Base-by-base conservation (phyloP, 1,284 basidiomycete species). In the Chiua sp. region DNA sequence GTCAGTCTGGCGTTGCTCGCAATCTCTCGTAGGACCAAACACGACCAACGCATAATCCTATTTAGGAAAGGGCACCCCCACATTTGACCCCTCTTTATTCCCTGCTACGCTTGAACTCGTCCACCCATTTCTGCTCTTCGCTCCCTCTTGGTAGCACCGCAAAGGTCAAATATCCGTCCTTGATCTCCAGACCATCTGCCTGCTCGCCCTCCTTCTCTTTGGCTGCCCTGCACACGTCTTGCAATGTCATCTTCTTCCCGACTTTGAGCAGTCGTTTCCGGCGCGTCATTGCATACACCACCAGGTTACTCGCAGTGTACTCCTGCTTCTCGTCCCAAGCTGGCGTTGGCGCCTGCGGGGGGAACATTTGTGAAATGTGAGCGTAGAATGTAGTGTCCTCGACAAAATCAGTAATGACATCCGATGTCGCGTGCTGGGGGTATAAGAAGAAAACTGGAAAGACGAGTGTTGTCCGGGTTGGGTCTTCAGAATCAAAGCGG, bases 381-480 rank as follows among this genome's bases (percentile, higher is more conserved):
- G 86, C 86, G 10, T 84, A 81, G 70, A 99, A 93, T 2, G 93
- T 85, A 1, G 93, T 91, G 65, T 92, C 86, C 74, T 98, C 96
- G 68, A 90, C 84, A 77, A 96, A 98, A 58, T 90, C 83, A 16
- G 91, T 82, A 66, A 98, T 92, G 60, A 96, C 82, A 77, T 99
- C 96, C 52, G 94, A 93, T 28, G 88, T 93, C 33, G 89, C 85
- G 69, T 96, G 82, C 75, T 94, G 90, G 3, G 98, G 98, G 75
- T 98, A 98, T 61, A 98, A 82, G 75, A 98, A 90, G 78, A 98
- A 93, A 23, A 93, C 88, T 7, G 97, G 96, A 71, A 98, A 80
- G 60, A 97, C 79, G 54, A 98, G 78, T 0, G 91, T 84, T 48
- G 73, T 74, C 52, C 76, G 72, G 22, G 80, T 81, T 35, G 87